These are phyloP conservation scores for Pichia pseudocactophila DNA, from an alignment of 805 yeast genomes.

Conservation along the genomic window DNA sequence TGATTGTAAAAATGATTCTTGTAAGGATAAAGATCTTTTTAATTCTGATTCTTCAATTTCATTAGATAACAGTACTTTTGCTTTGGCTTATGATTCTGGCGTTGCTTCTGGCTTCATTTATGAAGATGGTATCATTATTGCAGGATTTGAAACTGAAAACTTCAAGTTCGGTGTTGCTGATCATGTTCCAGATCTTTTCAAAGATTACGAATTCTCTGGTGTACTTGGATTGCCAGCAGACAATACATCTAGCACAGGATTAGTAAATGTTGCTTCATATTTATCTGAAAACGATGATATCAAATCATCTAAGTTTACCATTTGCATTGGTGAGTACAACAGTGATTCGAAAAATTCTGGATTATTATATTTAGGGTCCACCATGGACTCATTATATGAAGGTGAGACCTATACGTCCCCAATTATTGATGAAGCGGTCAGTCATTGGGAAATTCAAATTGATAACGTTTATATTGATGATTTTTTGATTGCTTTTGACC, in stretches of 20 bases:
- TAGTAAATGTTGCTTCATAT: slow-evolving; percentile 34
- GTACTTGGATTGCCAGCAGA: slow-evolving; percentile 49
- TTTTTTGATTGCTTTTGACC: slow-evolving; percentile 25
- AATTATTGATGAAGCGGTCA: slow-evolving; percentile 24
- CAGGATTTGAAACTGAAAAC: slow-evolving; percentile 29
- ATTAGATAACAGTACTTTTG: slow-evolving; percentile 27
- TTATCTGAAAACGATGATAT: slow-evolving; percentile 29
- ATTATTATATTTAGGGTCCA: slow-evolving; percentile 35
- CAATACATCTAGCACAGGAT: slow-evolving; percentile 26
- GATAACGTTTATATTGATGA: slow-evolving; percentile 31
- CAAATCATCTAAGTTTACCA: slow-evolving; percentile 33
- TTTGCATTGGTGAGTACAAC: slow-evolving; percentile 32
- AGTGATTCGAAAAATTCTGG: slow-evolving; percentile 29
- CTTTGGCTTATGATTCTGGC: slow-evolving; percentile 45
- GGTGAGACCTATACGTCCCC: slow-evolving; percentile 35
- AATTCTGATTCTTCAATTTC: slow-evolving; percentile 17
- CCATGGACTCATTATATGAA: slow-evolving; percentile 28
- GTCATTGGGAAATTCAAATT: slow-evolving; percentile 46
- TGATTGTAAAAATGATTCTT: slow-evolving; percentile 38
- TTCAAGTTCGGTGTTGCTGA: slow-evolving; percentile 47
- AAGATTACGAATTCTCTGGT: slow-evolving; percentile 46
- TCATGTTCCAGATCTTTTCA: slow-evolving; percentile 44
- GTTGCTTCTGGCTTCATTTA: slow-evolving; percentile 41
- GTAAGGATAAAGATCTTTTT: slow-evolving; percentile 28
- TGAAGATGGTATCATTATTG: slow-evolving; percentile 29